phyloP scores from a whole-genome alignment of 2,329 filamentous ascomycete species.

The Elsinoe australis region DNA sequence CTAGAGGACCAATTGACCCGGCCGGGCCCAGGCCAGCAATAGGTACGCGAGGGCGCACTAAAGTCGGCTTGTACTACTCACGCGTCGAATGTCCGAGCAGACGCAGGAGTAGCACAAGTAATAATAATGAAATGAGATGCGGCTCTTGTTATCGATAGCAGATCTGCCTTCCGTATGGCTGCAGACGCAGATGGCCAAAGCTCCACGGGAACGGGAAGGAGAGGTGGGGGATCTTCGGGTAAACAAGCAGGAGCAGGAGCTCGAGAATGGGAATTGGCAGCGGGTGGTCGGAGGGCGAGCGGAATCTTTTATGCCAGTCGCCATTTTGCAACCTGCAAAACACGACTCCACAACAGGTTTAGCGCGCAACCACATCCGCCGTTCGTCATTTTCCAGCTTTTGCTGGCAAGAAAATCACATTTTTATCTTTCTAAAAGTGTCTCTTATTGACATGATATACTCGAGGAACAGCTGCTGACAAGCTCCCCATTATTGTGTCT shows the following conservation, averaged over 20 bases:
- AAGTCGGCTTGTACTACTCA: not conserved
- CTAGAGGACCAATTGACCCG: not conserved
- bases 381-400: slow-evolving; percentile 1
- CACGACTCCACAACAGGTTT: not conserved
- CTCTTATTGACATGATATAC: too few relatives aligned
- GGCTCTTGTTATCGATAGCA: slow-evolving; percentile 10
- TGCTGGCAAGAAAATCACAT: slow-evolving; percentile 7
- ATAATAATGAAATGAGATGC: slow-evolving; percentile 1
- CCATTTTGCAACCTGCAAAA: slow-evolving; percentile 1
- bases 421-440: not conserved
- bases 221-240: slow-evolving; percentile 6
- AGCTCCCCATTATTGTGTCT: too few relatives aligned
- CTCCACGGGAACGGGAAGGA: slow-evolving; percentile 6
- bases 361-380: slow-evolving; percentile 2
- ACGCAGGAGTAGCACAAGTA: too few relatives aligned
- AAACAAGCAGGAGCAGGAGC: not conserved
- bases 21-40: not conserved
- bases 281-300: slow-evolving; percentile 7
- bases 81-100: too few relatives aligned
- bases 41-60: not conserved
- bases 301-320: slow-evolving; percentile 9
- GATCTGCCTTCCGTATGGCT: not conserved
- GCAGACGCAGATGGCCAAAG: slow-evolving; percentile 1
- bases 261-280: slow-evolving; percentile 13
- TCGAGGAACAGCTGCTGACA: too few relatives aligned